Evolutionary conservation across 2,329 filamentous ascomycete species (phyloP), one percentile per base, ranked within the genome.

Genomic region (Aureobasidium sp.): DNA sequence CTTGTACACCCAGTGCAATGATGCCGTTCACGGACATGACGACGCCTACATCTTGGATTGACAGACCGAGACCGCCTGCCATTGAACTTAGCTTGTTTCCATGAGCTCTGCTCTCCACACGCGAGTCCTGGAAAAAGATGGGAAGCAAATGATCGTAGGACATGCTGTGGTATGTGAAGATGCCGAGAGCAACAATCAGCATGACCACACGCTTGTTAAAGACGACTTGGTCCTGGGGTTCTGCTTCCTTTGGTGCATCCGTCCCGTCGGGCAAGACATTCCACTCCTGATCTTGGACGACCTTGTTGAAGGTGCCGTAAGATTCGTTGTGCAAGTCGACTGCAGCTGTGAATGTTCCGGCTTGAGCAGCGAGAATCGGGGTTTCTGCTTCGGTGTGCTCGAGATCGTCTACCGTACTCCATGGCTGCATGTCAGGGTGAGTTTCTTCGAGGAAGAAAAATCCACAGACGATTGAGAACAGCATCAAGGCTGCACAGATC

Each of bases 91-190:
- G 42, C 2, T 64, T 63, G 34, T 63, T 64, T 10, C 65, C 61
- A 11, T 66, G 62, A 29, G 75, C 65, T 45, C 77, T 73, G 49
- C 77, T 70, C 30, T 74, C 71, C 64, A 75, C 76, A 34, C 83
- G 82, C 44, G 86, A 81, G 68, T 96, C 91, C 72, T 97, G 91
- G 57, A 96, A 85, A 75, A 96, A 97, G 63, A 97, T 96, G 8
- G 92, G 92, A 59, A 96, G 80, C 0, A 97, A 82, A 71, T 96
- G 90, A 70, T 97, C 93, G 74, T 90, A 97, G 0, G 89, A 91
- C 91, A 97, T 97, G 41, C 88, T 91, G 75, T 97, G 92, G 72
- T 96, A 96, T 5, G 91, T 94, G 76, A 96, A 96, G 65, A 97
- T 90, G 48, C 88, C 90, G 52, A 97, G 77, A 1, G 92, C 88